Conservation (phyloP, 2,329 filamentous ascomycete genomes). For the Aciculosporium take region DNA sequence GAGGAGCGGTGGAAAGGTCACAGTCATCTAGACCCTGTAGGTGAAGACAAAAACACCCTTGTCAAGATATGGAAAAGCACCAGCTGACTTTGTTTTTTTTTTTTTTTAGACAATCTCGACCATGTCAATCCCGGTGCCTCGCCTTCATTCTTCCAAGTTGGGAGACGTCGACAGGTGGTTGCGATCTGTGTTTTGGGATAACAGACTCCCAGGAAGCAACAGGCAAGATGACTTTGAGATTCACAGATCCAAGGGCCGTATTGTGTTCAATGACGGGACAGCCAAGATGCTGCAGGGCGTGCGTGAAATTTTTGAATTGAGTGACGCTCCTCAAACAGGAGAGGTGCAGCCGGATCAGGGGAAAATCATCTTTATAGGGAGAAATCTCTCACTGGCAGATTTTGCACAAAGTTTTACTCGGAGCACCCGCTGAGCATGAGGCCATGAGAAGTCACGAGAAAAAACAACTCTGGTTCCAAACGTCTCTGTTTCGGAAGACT, state of each 20-base stretch:
- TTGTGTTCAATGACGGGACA: conserved; percentile 49
- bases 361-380: conserved; percentile 52
- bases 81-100: too few species aligned
- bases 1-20: conserved; percentile 65
- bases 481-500: too few species aligned
- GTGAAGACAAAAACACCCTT: conserved; percentile 13
- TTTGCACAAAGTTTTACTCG: conserved; percentile 32
- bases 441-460: too few species aligned
- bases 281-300: conserved; percentile 81
- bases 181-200: conserved; percentile 72
- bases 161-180: conserved; percentile 65
- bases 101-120: conserved; percentile 72
- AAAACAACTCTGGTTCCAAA: too few species aligned
- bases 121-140: conserved; percentile 52
- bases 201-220: conserved; percentile 36
- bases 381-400: conserved; percentile 34
- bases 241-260: conserved; percentile 72
- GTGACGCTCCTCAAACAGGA: conserved; percentile 39
- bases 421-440: conserved; percentile 12
- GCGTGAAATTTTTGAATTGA: conserved; percentile 82
- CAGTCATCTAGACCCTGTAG: conserved; percentile 76
- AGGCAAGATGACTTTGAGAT: conserved; percentile 49
- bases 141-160: conserved; percentile 43
- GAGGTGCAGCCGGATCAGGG: conserved; percentile 22
- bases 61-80: neutral